These are phyloP conservation scores for Phytophthora fragariaefolia DNA, from an alignment of 352 stramenopile genomes.

Conservation along the genomic window DNA sequence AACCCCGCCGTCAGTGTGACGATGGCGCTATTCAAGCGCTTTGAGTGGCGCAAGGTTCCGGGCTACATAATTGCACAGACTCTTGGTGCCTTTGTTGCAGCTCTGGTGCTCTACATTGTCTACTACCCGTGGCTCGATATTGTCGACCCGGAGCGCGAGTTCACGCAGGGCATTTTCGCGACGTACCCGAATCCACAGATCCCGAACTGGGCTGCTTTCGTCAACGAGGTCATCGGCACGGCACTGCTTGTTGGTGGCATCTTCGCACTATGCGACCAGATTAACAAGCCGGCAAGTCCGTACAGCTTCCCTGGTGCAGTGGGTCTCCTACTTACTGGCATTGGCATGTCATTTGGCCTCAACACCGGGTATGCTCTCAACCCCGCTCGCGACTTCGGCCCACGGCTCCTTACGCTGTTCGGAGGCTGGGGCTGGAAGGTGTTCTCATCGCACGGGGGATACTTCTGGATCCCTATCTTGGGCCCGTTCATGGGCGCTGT, in stretches of 20 bases:
- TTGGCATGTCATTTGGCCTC: constrained; percentile 78
- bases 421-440: constrained; percentile 72
- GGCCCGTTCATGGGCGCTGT: constrained; percentile 74
- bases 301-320: constrained; percentile 78
- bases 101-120: constrained; percentile 66
- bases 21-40: constrained; percentile 66
- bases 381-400: constrained; percentile 73
- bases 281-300: constrained; percentile 72
- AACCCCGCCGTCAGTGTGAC: constrained; percentile 74
- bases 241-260: constrained; percentile 69
- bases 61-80: constrained; percentile 75
- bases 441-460: constrained; percentile 69
- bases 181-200: constrained; percentile 79
- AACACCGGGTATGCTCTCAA: constrained; percentile 84
- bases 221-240: constrained; percentile 68
- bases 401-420: constrained; percentile 61
- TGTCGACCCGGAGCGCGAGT: constrained; percentile 65
- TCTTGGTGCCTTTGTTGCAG: constrained; percentile 65
- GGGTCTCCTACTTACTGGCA: constrained; percentile 70
- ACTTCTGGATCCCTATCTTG: constrained; percentile 82
- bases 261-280: constrained; percentile 71
- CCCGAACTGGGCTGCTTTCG: constrained; percentile 61
- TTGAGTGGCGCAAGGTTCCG: constrained; percentile 69
- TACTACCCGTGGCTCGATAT: constrained; percentile 66
- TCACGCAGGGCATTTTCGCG: constrained; percentile 74